Evolutionary conservation across 345 rosid species (phyloP), one percentile per base, ranked within the genome.

Genomic region (Trapa bicornis): DNA sequence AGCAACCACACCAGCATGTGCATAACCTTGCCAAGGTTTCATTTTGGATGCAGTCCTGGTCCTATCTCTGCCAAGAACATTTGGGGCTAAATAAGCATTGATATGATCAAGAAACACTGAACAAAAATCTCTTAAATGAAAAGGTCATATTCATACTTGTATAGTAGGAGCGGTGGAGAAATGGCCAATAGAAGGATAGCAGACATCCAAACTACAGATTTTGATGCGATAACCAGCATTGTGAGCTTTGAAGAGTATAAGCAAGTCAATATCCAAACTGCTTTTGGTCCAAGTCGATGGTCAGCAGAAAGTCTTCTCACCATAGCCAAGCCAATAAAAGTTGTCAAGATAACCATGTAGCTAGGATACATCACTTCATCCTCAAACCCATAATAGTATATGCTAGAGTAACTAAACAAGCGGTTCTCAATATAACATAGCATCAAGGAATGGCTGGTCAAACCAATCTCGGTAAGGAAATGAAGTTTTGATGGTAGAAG

Each of bases 341-440:
- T 83, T 4, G 99, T 94, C 82, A 91, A 50, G 73, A 94, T 85
- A 72, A 91, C 93, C 97, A 94, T 87, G 83, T 91, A 91, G 82
- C 96, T 91, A 38, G 99, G 99, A 73, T 94, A 94, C 97, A 91
- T 94, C 73, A 89, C 93, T 65, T 91, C 97, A 61, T 94, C 97
- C 73, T 94, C 99, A 80, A 89, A 70, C 66, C 96, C 96, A 71
- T 85, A 89, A 72, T 83, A 85, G 82, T 91, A 91, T 73, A 89
- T 80, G 75, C 89, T 88, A 8, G 96, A 89, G 86, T 87, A 91
- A 77, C 80, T 89, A 72, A 86, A 94, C 81, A 94, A 87, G 3
- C 85, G 87, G 75, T 91, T 85, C 87, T 94, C 99, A 52, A 91
- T 86, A 77, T 85, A 71, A 77, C 93, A 91, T 66, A 94, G 82